phyloP scores from a whole-genome alignment of 768 basidiomycete species.

The Russula sp. region DNA sequence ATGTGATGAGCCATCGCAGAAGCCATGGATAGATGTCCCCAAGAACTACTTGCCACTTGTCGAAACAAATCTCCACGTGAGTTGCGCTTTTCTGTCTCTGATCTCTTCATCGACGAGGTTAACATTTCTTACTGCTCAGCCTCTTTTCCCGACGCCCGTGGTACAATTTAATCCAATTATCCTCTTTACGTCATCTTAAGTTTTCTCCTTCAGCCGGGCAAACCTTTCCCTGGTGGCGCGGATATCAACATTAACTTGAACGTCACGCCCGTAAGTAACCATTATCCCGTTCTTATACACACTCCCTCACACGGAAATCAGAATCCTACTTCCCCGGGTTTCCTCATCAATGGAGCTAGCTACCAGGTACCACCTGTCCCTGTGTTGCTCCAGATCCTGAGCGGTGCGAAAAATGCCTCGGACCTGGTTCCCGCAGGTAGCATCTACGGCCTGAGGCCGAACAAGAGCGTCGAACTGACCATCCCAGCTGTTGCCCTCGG shows the following conservation, averaged over 20 bases:
- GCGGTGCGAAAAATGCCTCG: slow-evolving; percentile 46
- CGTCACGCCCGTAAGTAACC: slow-evolving; percentile 27
- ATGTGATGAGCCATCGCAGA: slow-evolving; percentile 35
- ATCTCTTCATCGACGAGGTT: not conserved
- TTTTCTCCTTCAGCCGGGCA: slow-evolving; percentile 30
- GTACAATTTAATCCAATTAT: not conserved
- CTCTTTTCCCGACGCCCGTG: slow-evolving; percentile 17
- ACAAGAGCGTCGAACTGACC: slow-evolving; percentile 47
- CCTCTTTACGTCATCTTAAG: not conserved
- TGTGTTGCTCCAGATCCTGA: slow-evolving; percentile 57
- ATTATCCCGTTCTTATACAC: not conserved
- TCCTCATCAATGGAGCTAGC: slow-evolving; percentile 37
- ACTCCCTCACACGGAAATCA: too few relatives aligned
- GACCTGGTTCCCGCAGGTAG: slow-evolving; percentile 51
- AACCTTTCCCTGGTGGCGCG: slow-evolving; percentile 30
- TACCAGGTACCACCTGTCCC: slow-evolving; percentile 47
- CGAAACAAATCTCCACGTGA: slow-evolving; percentile 31
- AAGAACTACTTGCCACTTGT: slow-evolving; percentile 21
- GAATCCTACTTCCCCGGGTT: too few relatives aligned
- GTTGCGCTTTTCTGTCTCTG: not conserved
- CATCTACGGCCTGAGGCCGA: slow-evolving; percentile 47
- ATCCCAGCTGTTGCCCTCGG: slow-evolving; percentile 46
- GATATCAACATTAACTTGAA: slow-evolving; percentile 29
- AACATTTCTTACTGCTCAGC: slow-evolving; percentile 8
- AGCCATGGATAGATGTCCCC: slow-evolving; percentile 22